Evolutionary conservation across 768 basidiomycete species (phyloP).

Genomic region (Leccinum pellstonianum): DNA sequence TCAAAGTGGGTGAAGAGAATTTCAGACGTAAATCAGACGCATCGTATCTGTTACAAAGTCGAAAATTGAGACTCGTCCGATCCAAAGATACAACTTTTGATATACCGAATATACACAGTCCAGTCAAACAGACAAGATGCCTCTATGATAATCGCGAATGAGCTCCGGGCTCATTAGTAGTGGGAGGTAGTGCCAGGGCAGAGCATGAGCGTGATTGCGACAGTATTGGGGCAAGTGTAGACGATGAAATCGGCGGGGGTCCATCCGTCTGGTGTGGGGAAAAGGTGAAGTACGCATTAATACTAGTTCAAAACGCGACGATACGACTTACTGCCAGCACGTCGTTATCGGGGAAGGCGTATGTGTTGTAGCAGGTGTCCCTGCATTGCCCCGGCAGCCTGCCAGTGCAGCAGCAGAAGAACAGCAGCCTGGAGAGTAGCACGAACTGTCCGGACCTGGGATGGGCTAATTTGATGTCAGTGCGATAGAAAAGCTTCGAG

Average conservation of each 20-base stretch:
- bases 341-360: constrained; percentile 29
- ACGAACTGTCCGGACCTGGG: constrained; percentile 24
- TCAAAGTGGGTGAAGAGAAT: neutral
- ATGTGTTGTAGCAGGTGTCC: constrained; percentile 30
- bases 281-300: neutral
- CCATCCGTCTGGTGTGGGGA: constrained; percentile 18
- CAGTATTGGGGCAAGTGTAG: constrained; percentile 28
- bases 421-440: constrained; percentile 29
- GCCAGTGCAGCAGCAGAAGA: constrained; percentile 21
- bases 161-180: neutral
- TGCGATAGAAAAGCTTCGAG: neutral
- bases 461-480: constrained; percentile 23
- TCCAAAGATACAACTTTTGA: neutral
- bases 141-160: neutral
- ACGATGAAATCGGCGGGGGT: constrained; percentile 27
- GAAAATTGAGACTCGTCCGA: neutral
- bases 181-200: constrained; percentile 17
- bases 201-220: constrained; percentile 28
- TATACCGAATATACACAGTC: neutral
- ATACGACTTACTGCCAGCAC: constrained; percentile 8
- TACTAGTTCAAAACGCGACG: neutral
- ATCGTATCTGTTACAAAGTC: neutral
- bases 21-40: neutral
- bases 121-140: neutral
- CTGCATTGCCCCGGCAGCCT: constrained; percentile 26